phyloP scores from a whole-genome alignment of 495 filamentous ascomycete genomes.

The Penicillium paxilli region DNA sequence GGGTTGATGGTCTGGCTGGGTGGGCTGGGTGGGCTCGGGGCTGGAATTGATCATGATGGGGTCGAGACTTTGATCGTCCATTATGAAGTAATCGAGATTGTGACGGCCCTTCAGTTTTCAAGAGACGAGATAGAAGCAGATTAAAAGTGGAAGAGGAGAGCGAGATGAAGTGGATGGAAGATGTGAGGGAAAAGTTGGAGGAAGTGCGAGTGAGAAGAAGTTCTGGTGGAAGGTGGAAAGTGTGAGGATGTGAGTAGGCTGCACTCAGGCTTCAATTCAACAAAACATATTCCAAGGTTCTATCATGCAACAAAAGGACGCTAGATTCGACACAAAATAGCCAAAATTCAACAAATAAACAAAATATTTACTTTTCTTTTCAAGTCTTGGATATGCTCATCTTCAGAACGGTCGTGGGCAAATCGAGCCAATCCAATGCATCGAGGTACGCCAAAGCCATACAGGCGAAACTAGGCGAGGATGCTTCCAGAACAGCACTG shows the following conservation, averaged over 20 bases:
- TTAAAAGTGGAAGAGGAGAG: no score
- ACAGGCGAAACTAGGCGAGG: slow-evolving; percentile 22
- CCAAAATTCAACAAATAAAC: not conserved
- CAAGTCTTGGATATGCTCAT: not conserved
- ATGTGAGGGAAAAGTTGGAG: no score
- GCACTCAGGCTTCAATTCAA: no score
- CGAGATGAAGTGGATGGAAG: no score
- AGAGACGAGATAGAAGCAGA: no score
- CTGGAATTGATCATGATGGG: no score
- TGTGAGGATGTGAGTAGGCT: no score
- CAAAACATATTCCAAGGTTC: not conserved
- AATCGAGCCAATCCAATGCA: slow-evolving; percentile 1
- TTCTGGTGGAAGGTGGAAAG: not conserved
- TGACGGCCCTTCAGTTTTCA: no score
- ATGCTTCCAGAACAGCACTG: slow-evolving; percentile 34
- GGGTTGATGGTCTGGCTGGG: no score
- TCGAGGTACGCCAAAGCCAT: slow-evolving; percentile 5
- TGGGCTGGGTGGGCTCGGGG: no score
- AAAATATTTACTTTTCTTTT: not conserved
- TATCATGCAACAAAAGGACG: not conserved
- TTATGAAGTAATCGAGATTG: no score
- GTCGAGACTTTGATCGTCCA: no score
- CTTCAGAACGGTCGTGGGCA: not conserved
- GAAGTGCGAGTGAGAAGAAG: not conserved
- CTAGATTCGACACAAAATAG: not conserved